phyloP scores from a whole-genome alignment of 176 grass and related monocot genomes.

The Raddia distichophylla region DNA sequence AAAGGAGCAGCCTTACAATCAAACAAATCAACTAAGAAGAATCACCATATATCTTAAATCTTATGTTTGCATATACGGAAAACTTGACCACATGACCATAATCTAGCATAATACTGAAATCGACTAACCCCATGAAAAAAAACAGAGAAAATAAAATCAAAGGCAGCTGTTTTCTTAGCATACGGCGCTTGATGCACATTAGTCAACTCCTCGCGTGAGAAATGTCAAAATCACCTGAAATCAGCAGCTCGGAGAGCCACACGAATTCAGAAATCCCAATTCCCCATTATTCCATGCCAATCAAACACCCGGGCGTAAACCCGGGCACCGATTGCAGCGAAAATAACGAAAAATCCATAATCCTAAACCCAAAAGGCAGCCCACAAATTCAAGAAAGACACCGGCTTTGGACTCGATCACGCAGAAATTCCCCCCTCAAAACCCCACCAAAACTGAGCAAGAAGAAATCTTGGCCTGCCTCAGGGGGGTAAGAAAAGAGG shows the following conservation, averaged over 20 bases:
- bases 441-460: neutral
- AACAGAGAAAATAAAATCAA: neutral
- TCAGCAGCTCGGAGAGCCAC: conserved; percentile 20
- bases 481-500: neutral
- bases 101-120: neutral
- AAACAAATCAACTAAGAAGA: conserved; percentile 3
- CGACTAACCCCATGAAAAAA: neutral
- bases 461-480: neutral
- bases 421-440: neutral
- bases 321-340: neutral
- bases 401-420: conserved; percentile 50
- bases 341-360: neutral
- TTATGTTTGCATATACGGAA: neutral
- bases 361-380: conserved; percentile 3
- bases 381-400: neutral
- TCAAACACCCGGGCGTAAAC: neutral
- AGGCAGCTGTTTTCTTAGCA: neutral
- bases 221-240: conserved; percentile 34
- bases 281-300: conserved; percentile 26
- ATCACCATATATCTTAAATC: neutral
- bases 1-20: neutral
- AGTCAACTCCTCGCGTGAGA: conserved; percentile 31
- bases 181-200: neutral
- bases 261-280: conserved; percentile 32
- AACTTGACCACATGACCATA: neutral